Evolutionary conservation across 805 yeast genomes (phyloP).

Genomic region (Candida tammaniensis): DNA sequence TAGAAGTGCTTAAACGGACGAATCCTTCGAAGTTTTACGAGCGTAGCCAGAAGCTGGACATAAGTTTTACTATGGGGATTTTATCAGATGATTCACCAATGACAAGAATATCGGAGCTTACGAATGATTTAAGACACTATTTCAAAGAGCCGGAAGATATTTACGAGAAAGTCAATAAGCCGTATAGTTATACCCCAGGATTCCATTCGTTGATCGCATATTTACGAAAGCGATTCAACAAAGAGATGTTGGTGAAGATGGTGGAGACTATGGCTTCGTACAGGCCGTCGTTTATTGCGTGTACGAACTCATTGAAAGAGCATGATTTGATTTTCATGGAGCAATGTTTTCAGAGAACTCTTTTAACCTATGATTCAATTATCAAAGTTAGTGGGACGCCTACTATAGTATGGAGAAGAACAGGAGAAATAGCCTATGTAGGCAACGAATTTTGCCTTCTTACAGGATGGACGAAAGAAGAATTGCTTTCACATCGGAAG

Average conservation of each 20-base stretch:
- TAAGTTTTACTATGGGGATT: conserved; percentile 50
- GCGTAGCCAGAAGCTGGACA: conserved; percentile 36
- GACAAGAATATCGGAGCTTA: conserved; percentile 16
- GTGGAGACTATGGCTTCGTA: conserved; percentile 87
- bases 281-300: conserved; percentile 90
- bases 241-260: conserved; percentile 70
- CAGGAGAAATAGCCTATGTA: conserved; percentile 92
- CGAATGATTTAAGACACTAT: conserved; percentile 15
- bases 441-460: conserved; percentile 90
- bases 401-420: conserved; percentile 91
- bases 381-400: conserved; percentile 88
- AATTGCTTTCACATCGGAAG: conserved; percentile 56
- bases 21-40: conserved; percentile 43
- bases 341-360: conserved; percentile 90
- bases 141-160: conserved; percentile 72
- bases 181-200: conserved; percentile 89
- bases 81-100: conserved; percentile 31
- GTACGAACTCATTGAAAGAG: conserved; percentile 82
- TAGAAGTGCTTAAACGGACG: conserved; percentile 33
- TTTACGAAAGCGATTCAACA: conserved; percentile 66
- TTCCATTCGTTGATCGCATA: conserved; percentile 79
- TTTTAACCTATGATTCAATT: conserved; percentile 83
- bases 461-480: conserved; percentile 85
- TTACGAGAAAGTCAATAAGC: conserved; percentile 68
- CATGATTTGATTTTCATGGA: conserved; percentile 94